Conservation (phyloP, 108 stramenopile genomes). For the Pelagomonas calceolata region DNA sequence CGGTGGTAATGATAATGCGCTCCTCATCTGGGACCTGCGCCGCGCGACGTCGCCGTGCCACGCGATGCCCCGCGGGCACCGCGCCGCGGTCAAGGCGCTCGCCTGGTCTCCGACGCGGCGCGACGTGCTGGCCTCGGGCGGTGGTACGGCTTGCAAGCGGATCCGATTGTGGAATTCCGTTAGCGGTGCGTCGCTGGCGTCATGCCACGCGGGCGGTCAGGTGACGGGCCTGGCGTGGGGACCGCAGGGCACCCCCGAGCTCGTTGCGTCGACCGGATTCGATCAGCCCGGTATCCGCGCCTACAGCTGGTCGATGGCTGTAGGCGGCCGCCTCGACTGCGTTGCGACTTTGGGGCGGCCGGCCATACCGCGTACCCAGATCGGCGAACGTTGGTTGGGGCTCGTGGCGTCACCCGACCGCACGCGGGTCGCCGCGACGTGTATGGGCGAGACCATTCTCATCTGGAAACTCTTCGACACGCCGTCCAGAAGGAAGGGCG, state of each 20-base stretch:
- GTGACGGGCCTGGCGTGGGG: slow-evolving; percentile 47
- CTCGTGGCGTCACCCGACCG: slow-evolving; percentile 64
- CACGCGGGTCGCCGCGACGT: slow-evolving; percentile 34
- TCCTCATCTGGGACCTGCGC: slow-evolving; percentile 34
- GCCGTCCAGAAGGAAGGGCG: too few species aligned
- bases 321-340: slow-evolving; percentile 42
- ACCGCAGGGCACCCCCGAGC: slow-evolving; percentile 28
- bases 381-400: too few species aligned
- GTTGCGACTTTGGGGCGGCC: too few species aligned
- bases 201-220: slow-evolving; percentile 41
- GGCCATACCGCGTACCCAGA: too few species aligned
- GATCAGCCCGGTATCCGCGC: slow-evolving; percentile 35
- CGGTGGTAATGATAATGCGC: slow-evolving; percentile 52
- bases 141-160: slow-evolving; percentile 41
- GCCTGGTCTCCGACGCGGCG: slow-evolving; percentile 50
- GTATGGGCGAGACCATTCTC: slow-evolving; percentile 51
- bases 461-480: slow-evolving; percentile 50
- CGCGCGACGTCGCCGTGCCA: slow-evolving; percentile 9
- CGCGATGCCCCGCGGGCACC: slow-evolving; percentile 36
- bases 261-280: slow-evolving; percentile 53
- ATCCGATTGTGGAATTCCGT: slow-evolving; percentile 47
- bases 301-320: slow-evolving; percentile 42
- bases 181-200: slow-evolving; percentile 20
- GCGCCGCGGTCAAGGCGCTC: slow-evolving; percentile 51
- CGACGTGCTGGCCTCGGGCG: slow-evolving; percentile 44